Percentiles rank a stretch among this genome's conserved stretches.
phyloP scores from a whole-genome alignment of 2,329 filamentous ascomycete species.

The Fusarium longipes region DNA sequence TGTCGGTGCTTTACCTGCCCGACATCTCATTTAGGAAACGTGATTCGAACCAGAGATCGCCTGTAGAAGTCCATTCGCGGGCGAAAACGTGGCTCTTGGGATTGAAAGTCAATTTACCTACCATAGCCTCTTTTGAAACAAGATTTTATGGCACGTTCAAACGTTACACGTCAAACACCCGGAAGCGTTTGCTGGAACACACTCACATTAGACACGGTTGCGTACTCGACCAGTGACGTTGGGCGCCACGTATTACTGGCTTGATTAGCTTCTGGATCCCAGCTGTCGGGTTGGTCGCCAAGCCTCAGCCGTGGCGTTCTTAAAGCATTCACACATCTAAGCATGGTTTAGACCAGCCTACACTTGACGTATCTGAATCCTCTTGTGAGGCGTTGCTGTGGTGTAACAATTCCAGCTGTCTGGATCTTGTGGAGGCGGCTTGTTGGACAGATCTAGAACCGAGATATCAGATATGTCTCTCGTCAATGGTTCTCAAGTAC shows the following conservation, averaged over 20 bases:
- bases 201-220: constrained; percentile 1
- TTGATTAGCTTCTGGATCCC: background rate
- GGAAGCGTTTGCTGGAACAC: background rate
- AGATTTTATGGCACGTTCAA: background rate
- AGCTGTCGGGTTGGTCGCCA: constrained; percentile 1
- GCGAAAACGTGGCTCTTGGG: background rate
- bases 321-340: background rate
- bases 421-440: background rate
- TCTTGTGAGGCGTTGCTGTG: constrained; percentile 1
- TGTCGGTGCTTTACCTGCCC: background rate
- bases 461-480: background rate
- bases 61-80: background rate
- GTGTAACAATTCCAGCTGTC: constrained; percentile 1
- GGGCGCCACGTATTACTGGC: constrained; percentile 20
- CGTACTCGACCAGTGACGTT: background rate
- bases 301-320: background rate
- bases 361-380: background rate
- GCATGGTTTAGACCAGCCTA: background rate
- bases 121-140: background rate
- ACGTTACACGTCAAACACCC: constrained; percentile 10
- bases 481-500: background rate
- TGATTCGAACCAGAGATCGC: background rate
- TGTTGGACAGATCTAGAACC: background rate
- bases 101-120: background rate
- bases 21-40: background rate